Base-by-base conservation (phyloP, 495 filamentous ascomycete genomes). In the Hyaloscypha hepaticicola region DNA sequence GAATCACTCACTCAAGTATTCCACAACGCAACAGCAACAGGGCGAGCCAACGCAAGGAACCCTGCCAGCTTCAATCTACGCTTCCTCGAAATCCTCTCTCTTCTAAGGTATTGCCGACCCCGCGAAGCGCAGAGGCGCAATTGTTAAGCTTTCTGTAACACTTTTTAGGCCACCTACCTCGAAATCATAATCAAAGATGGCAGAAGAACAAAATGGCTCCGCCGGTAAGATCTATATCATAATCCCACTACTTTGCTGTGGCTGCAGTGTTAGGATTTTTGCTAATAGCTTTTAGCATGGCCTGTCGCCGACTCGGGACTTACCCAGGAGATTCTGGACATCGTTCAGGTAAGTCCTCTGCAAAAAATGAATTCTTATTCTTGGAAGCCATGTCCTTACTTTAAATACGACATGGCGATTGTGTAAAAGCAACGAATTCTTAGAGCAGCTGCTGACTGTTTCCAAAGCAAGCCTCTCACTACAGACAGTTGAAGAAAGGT, bases 401-500 rank as follows among this genome's bases (percentile, higher is more conserved):
- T n/a, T n/a, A n/a, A n/a, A n/a, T n/a, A n/a, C n/a, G n/a, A n/a
- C n/a, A n/a, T n/a, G n/a, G n/a, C n/a, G n/a, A n/a, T n/a, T n/a
- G n/a, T n/a, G n/a, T n/a, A n/a, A n/a, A n/a, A n/a, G n/a, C n/a
- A n/a, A n/a, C n/a, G n/a, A n/a, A n/a, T n/a, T n/a, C n/a, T n/a
- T n/a, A n/a, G n/a, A n/a, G n/a, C n/a, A n/a, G n/a, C n/a, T n/a
- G n/a, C n/a, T n/a, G n/a, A n/a, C n/a, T n/a, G n/a, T n/a, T n/a
- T n/a, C n/a, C n/a, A n/a, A n/a, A n/a, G 79, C 91, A 96, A 75
- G 90, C 89, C 31, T 80, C 79, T 8, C 90, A 96, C 77, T 91
- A 91, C 78, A 81, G 90, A 48, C 92, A 95, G 81, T 75, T 94
- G 34, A 96, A 96, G 85, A 95, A 95, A 82, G 91, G 91, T 58